Percentiles rank a stretch among this genome's conserved stretches.
Evolutionary conservation across 805 yeast species (phyloP).

Genomic region (Scheffersomyces amazonensis): DNA sequence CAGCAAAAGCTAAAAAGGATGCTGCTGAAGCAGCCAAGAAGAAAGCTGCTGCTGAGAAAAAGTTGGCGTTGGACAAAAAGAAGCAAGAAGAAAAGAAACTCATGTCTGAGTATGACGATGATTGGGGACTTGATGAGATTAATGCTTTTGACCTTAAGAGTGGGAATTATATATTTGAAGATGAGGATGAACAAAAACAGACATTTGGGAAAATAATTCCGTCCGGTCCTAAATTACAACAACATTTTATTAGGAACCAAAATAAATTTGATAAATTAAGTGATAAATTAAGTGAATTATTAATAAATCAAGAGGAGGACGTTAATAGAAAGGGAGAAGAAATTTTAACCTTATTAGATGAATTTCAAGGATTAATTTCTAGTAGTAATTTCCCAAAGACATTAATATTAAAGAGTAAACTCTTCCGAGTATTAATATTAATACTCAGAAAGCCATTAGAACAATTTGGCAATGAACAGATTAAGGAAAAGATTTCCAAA

Average conservation of each 20-base stretch:
- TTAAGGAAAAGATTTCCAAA: slow-evolving; percentile 15
- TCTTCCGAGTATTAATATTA: slow-evolving; percentile 29
- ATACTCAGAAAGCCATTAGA: slow-evolving; percentile 26
- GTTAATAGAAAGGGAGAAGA: slow-evolving; percentile 12
- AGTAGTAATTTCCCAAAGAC: slow-evolving; percentile 24
- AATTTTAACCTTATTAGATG: slow-evolving; percentile 14
- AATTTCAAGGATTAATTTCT: slow-evolving; percentile 12
- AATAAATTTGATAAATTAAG: slow-evolving; percentile 9
- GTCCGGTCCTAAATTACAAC: slow-evolving; percentile 16
- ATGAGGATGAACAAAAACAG: slow-evolving; percentile 23
- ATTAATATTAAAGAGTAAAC: slow-evolving; percentile 25
- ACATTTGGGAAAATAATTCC: slow-evolving; percentile 23
- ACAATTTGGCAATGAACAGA: slow-evolving; percentile 10
- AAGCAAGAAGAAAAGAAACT: slow-evolving; percentile 12
- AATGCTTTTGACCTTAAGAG: slow-evolving; percentile 16
- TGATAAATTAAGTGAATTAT: slow-evolving; percentile 4
- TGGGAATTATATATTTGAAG: slow-evolving; percentile 36
- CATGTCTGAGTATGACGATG: slow-evolving; percentile 26
- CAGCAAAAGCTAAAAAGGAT: slow-evolving; percentile 4
- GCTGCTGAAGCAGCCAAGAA: slow-evolving; percentile 8
- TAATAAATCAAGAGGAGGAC: slow-evolving; percentile 11
- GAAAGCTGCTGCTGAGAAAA: slow-evolving; percentile 7
- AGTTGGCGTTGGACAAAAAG: slow-evolving; percentile 8
- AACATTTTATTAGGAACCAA: slow-evolving; percentile 14
- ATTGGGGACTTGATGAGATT: slow-evolving; percentile 46